Evolutionary conservation across 805 yeast species (phyloP).

Genomic region (Candida succiphila): DNA sequence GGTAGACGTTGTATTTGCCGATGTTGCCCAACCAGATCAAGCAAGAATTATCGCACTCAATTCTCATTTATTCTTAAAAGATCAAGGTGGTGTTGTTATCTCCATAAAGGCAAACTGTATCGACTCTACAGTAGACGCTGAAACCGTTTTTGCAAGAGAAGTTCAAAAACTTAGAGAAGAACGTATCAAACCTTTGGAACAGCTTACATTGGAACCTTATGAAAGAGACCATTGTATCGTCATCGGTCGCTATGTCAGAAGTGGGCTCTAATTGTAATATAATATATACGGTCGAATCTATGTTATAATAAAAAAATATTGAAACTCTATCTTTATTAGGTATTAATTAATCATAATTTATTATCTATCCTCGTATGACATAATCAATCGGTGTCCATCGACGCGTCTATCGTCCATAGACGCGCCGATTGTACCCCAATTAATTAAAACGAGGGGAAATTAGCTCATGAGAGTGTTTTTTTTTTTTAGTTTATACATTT

Average conservation of each 20-base stretch:
- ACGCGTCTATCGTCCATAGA: too few species aligned
- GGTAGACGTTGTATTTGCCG: conserved; percentile 99
- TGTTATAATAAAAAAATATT: too few species aligned
- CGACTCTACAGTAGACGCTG: conserved; percentile 98
- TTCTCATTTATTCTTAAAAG: conserved; percentile 96
- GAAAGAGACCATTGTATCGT: conserved; percentile 99
- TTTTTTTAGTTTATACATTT: too few species aligned
- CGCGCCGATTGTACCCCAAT: too few species aligned
- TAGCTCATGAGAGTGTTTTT: too few species aligned
- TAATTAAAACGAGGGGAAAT: too few species aligned
- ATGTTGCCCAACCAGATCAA: conserved; percentile 99
- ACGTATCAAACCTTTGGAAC: conserved; percentile 96
- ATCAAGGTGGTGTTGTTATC: conserved; percentile 96
- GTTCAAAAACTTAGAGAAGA: conserved; percentile 98
- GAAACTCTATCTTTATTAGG: too few species aligned
- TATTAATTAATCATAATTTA: too few species aligned
- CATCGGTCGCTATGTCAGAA: conserved; percentile 92
- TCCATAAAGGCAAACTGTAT: conserved; percentile 99
- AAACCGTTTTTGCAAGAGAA: conserved; percentile 98
- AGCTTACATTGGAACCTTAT: conserved; percentile 97
- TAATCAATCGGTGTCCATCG: too few species aligned
- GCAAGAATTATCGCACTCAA: conserved; percentile 99
- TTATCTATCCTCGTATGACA: too few species aligned
- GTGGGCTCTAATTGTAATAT: conserved; percentile 41
- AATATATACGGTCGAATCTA: too few species aligned